phyloP scores from a whole-genome alignment of 208 protist species.

The Trypanosoma melophagium region DNA sequence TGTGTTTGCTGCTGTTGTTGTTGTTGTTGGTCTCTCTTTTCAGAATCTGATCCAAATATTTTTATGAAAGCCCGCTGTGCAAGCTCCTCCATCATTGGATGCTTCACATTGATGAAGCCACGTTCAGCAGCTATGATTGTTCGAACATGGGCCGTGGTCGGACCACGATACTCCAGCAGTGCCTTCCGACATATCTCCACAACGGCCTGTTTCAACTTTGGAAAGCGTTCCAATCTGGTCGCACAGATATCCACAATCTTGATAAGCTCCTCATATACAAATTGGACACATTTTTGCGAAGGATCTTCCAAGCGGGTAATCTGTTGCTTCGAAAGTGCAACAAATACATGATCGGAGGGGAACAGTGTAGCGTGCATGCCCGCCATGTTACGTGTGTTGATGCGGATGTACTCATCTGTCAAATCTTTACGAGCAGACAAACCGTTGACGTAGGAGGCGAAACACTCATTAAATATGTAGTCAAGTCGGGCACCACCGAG shows the following conservation, averaged over 20 bases:
- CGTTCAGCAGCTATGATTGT: slow-evolving; percentile 95
- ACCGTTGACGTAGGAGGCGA: slow-evolving; percentile 82
- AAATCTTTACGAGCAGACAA: slow-evolving; percentile 92
- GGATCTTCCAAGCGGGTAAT: slow-evolving; percentile 94
- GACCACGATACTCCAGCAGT: slow-evolving; percentile 75
- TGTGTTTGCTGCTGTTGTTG: slow-evolving; percentile 10
- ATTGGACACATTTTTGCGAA: slow-evolving; percentile 93
- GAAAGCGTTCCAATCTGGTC: slow-evolving; percentile 85
- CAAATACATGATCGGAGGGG: slow-evolving; percentile 96
- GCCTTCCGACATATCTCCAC: slow-evolving; percentile 85
- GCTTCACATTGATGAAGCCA: slow-evolving; percentile 97
- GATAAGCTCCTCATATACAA: slow-evolving; percentile 95
- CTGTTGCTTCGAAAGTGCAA: slow-evolving; percentile 94
- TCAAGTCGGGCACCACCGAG: slow-evolving; percentile 95
- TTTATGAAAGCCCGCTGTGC: slow-evolving; percentile 74
- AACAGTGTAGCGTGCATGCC: slow-evolving; percentile 96
- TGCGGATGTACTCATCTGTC: slow-evolving; percentile 94
- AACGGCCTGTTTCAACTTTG: slow-evolving; percentile 85
- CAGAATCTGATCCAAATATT: slow-evolving; percentile 53
- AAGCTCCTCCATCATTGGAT: slow-evolving; percentile 86
- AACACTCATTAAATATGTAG: slow-evolving; percentile 96
- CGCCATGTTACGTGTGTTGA: slow-evolving; percentile 95
- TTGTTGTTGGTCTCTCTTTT: background rate
- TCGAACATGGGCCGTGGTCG: slow-evolving; percentile 86
- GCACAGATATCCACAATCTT: slow-evolving; percentile 89